Conservation (phyloP, 805 yeast genomes). For the Schizosaccharomyces lindneri region DNA sequence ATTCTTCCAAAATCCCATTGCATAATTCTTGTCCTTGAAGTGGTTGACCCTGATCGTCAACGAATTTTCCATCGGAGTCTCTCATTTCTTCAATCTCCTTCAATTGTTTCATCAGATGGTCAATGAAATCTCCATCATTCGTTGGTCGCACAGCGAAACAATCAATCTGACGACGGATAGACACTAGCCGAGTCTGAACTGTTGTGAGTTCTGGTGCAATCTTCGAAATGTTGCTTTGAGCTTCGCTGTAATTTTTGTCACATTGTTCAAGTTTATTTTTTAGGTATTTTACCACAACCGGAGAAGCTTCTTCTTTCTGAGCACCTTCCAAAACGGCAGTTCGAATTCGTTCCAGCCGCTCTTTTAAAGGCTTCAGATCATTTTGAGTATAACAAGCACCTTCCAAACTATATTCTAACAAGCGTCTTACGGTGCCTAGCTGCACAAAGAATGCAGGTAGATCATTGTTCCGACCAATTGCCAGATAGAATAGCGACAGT, state of each 20-base stretch:
- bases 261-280: constrained; percentile 13
- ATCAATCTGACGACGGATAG: constrained; percentile 36
- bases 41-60: constrained; percentile 11
- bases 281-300: constrained; percentile 10
- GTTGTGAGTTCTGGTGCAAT: constrained; percentile 15
- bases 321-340: constrained; percentile 27
- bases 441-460: constrained; percentile 92
- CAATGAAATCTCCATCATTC: constrained; percentile 14
- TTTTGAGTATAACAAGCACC: constrained; percentile 60
- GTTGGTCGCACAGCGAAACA: constrained; percentile 23
- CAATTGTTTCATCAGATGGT: constrained; percentile 18
- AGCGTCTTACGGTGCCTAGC: constrained; percentile 49
- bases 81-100: constrained; percentile 23
- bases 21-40: constrained; percentile 13
- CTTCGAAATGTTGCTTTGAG: constrained; percentile 31
- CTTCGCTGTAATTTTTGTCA: constrained; percentile 26
- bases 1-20: constrained; percentile 41
- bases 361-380: constrained; percentile 56
- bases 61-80: constrained; percentile 29
- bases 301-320: constrained; percentile 39
- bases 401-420: constrained; percentile 61
- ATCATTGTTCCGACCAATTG: constrained; percentile 71
- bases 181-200: constrained; percentile 34
- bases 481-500: constrained; percentile 60
- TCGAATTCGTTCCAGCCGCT: constrained; percentile 51